Conservation (phyloP, 2,329 filamentous ascomycete species). For the Colletotrichum tanaceti region DNA sequence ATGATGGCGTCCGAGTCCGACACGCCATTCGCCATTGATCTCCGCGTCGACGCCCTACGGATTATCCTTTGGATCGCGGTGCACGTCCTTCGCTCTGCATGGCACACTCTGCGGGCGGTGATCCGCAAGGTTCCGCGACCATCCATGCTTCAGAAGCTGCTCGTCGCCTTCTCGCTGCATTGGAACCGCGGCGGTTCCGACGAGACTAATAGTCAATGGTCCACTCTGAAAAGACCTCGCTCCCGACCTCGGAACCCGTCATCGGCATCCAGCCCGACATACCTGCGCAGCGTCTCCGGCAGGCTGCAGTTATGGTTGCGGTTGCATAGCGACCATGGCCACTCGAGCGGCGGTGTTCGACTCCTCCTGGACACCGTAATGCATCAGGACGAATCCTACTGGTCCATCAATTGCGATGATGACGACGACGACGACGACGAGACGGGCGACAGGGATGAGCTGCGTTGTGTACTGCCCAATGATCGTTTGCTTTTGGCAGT, state of each 20-base stretch:
- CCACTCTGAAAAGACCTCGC: neutral
- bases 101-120: constrained; percentile 15
- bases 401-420: constrained; percentile 19
- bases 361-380: constrained; percentile 25
- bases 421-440: neutral
- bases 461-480: constrained; percentile 26
- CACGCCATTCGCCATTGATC: neutral
- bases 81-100: constrained; percentile 9
- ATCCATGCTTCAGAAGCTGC: constrained; percentile 2
- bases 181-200: neutral
- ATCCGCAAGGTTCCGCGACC: neutral
- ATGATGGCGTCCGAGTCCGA: constrained; percentile 25
- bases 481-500: constrained; percentile 3
- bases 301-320: constrained; percentile 27
- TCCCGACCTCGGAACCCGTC: neutral
- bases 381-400: constrained; percentile 7
- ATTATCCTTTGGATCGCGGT: constrained; percentile 17
- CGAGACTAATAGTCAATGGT: neutral
- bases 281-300: constrained; percentile 24
- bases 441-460: constrained; percentile 30
- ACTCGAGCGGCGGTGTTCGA: constrained; percentile 5
- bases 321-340: constrained; percentile 2
- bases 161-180: constrained; percentile 16
- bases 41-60: constrained; percentile 8
- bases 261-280: neutral